A percentile compares a stretch with the other conserved stretches of the same genome.
Evolutionary conservation across 768 basidiomycete species (phyloP).

Genomic region (Russula sp.): DNA sequence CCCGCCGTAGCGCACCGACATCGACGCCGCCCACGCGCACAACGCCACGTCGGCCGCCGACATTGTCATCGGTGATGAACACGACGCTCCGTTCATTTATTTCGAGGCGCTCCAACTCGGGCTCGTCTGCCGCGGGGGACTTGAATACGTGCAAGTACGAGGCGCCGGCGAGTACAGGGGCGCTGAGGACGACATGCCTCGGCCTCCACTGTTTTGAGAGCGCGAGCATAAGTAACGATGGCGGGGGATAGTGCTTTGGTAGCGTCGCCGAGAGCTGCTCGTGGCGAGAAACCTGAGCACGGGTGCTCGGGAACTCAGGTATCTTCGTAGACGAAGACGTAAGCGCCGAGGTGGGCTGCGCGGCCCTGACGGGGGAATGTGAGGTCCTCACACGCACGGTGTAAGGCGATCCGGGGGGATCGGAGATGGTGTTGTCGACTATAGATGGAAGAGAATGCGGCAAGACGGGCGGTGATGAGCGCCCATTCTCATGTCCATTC

Average conservation of each 20-base stretch:
- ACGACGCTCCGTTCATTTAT: conserved; percentile 75
- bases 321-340: conserved; percentile 26
- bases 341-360: conserved; percentile 7
- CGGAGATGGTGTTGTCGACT: background rate
- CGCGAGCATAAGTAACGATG: conserved; percentile 63
- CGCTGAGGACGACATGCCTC: conserved; percentile 52
- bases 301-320: conserved; percentile 60
- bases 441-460: background rate
- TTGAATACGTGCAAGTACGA: conserved; percentile 75
- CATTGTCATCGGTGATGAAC: conserved; percentile 57
- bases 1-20: conserved; percentile 39
- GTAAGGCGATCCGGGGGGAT: conserved; percentile 7
- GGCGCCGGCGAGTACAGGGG: conserved; percentile 34
- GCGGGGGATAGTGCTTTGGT: conserved; percentile 65
- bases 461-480: background rate
- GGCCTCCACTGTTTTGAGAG: conserved; percentile 68
- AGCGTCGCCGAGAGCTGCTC: conserved; percentile 46
- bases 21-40: conserved; percentile 65
- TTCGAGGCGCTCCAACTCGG: conserved; percentile 66
- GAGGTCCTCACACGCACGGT: conserved; percentile 6
- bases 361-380: background rate
- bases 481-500: background rate
- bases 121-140: conserved; percentile 48
- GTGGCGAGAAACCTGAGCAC: conserved; percentile 46
- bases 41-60: conserved; percentile 44